Evolutionary conservation across 2,329 filamentous ascomycete species (phyloP).

Genomic region (Kalaharituber pfeilii): DNA sequence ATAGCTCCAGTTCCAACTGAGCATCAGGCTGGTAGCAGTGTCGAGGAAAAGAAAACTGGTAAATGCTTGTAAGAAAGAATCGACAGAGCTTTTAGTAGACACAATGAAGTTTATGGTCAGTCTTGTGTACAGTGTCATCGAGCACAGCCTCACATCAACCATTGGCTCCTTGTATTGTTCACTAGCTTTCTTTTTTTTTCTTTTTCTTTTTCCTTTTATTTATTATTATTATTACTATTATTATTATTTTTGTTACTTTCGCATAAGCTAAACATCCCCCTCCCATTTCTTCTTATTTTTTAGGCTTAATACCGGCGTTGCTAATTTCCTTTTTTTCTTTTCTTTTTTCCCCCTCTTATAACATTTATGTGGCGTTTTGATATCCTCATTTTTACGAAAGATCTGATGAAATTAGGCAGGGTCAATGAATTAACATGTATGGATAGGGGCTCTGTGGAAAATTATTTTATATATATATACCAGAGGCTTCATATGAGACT

Average conservation of each 20-base stretch:
- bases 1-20: neutral
- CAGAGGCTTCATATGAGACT: too few relatives aligned
- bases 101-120: slow-evolving; percentile 4
- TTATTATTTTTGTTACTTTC: neutral
- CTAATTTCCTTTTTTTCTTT: slow-evolving; percentile 13
- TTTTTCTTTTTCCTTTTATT: slow-evolving; percentile 7
- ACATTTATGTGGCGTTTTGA: slow-evolving; percentile 1
- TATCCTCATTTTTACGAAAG: neutral
- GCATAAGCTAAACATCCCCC: neutral
- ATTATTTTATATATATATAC: neutral
- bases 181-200: neutral
- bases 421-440: neutral
- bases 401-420: too few relatives aligned
- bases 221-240: slow-evolving; percentile 1
- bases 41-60: slow-evolving; percentile 3
- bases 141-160: too few relatives aligned
- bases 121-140: too few relatives aligned
- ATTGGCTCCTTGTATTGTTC: too few relatives aligned
- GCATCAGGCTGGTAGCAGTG: neutral
- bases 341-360: too few relatives aligned
- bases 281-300: slow-evolving; percentile 10
- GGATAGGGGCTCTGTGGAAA: neutral
- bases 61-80: slow-evolving; percentile 10
- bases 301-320: slow-evolving; percentile 5
- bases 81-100: slow-evolving; percentile 3